Percentiles rank a stretch among this genome's conserved stretches.
These are phyloP conservation scores for Rosa rugosa DNA, from an alignment of 306 rosid species.

Conservation along the genomic window DNA sequence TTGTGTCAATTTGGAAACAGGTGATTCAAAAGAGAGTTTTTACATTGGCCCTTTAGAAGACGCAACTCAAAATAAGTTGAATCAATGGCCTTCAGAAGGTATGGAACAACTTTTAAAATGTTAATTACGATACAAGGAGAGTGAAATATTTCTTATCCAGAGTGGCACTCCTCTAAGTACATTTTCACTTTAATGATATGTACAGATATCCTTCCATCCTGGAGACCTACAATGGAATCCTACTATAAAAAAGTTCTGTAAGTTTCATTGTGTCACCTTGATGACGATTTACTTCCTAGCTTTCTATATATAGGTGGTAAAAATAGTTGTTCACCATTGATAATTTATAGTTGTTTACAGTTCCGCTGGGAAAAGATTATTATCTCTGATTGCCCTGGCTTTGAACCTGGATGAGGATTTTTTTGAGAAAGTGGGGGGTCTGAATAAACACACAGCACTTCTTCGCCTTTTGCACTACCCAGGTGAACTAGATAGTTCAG, in stretches of 20 bases:
- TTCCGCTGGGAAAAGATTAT: slow-evolving; percentile 51
- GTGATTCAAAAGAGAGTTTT: slow-evolving; percentile 79
- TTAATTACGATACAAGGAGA: background rate
- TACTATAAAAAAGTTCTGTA: slow-evolving; percentile 54
- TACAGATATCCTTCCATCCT: slow-evolving; percentile 62
- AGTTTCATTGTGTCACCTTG: slow-evolving; percentile 32
- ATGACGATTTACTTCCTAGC: background rate
- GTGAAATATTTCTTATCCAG: background rate
- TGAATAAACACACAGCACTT: slow-evolving; percentile 41
- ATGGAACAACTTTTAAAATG: background rate
- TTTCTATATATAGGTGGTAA: background rate
- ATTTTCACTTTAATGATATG: slow-evolving; percentile 27
- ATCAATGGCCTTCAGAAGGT: slow-evolving; percentile 93
- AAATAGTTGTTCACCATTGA: background rate
- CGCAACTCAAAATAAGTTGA: slow-evolving; percentile 30
- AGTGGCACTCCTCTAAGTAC: background rate
- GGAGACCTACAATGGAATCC: slow-evolving; percentile 69
- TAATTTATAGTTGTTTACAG: slow-evolving; percentile 33
- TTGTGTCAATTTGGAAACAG: slow-evolving; percentile 34
- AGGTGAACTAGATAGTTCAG: slow-evolving; percentile 43
- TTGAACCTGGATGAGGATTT: slow-evolving; percentile 62
- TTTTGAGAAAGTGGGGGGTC: slow-evolving; percentile 62
- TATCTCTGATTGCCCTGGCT: slow-evolving; percentile 67
- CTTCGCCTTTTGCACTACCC: slow-evolving; percentile 87
- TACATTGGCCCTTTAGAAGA: slow-evolving; percentile 66